Base-by-base conservation (phyloP, 345 rosid genomes). In the Salix dunnii region DNA sequence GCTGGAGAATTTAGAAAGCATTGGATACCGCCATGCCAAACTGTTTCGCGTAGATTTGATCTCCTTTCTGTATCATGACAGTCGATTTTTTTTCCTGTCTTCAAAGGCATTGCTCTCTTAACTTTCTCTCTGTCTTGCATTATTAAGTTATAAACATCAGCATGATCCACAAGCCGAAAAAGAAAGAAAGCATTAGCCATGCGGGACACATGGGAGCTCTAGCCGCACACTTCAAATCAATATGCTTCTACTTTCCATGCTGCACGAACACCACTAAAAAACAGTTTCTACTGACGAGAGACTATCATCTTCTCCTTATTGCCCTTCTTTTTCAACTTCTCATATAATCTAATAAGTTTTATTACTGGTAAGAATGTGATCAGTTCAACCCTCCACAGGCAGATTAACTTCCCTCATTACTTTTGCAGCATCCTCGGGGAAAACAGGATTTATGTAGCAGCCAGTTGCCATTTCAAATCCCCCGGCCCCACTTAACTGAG, bases 361-460 rank as follows among this genome's bases (percentile, higher is more conserved):
- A 42, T 42, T 63, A 20, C 5, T 3, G 17, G 70, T 48, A 74
- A 63, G 49, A 17, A 31, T 18, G 48, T 2, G 38, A 61, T 46
- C 63, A 77, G n/a, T 46, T 78, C 72, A 78, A 18, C 51, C 74
- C 13, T 27, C 66, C 11, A 6, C 1, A 7, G 72, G 74, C 72
- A 81, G 79, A 58, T 78, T 77, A 75, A 92, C 90, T 82, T 91
- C 95, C 76, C 89, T 83, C 76, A 92, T 55, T 75, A 96, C 84
- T 79, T 92, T 83, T 7, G 95, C 92, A 28, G 94, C 98, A 78
- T 88, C 99, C 86, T 93, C 94, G 0, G 97, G 91, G 71, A 91
- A 93, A 81, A 93, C 91, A 33, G 95, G 95, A 78, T 96, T 96
- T 46, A 96, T 92, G 84, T 86, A 91, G 78, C 99, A 96, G 25